Conservation (phyloP, 2,329 filamentous ascomycete genomes). For the Sclerotinia borealis region DNA sequence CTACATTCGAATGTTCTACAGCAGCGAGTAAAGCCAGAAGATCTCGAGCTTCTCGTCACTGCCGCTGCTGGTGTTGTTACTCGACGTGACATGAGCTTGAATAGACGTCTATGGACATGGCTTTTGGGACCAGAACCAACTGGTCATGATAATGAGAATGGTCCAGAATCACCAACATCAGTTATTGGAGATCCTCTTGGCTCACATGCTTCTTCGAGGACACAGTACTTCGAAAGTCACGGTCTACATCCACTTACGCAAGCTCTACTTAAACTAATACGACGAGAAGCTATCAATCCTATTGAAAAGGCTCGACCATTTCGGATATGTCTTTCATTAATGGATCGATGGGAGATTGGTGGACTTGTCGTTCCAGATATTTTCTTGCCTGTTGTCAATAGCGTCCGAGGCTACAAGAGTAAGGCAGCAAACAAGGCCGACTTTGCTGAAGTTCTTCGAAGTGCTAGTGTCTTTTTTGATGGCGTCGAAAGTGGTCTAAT, state of each 20-base stretch:
- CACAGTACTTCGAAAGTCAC: constrained; percentile 76
- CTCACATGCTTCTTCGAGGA: constrained; percentile 44
- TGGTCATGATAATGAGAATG: constrained; percentile 41
- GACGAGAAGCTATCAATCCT: constrained; percentile 44
- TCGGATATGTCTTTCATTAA: constrained; percentile 85
- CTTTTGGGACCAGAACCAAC: constrained; percentile 72
- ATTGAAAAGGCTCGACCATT: constrained; percentile 76
- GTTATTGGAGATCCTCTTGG: constrained; percentile 24
- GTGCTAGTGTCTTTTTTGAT: constrained; percentile 94
- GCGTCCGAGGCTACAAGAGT: constrained; percentile 67
- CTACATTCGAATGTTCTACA: constrained; percentile 78
- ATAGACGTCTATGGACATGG: constrained; percentile 93
- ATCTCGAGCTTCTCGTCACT: constrained; percentile 74
- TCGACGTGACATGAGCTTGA: constrained; percentile 92
- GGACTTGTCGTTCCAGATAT: constrained; percentile 81
- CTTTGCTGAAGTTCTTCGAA: constrained; percentile 81
- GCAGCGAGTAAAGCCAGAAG: constrained; percentile 61
- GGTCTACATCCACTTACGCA: constrained; percentile 69
- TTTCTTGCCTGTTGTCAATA: constrained; percentile 80
- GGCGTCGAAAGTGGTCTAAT: constrained; percentile 92
- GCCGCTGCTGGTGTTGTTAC: constrained; percentile 84
- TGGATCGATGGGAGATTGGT: constrained; percentile 98
- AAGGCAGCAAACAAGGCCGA: constrained; percentile 59
- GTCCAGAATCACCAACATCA: constrained; percentile 39
- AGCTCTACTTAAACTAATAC: constrained; percentile 73